phyloP scores from a whole-genome alignment of 164 flowering plant species.

The Chimonanthus praecox region DNA sequence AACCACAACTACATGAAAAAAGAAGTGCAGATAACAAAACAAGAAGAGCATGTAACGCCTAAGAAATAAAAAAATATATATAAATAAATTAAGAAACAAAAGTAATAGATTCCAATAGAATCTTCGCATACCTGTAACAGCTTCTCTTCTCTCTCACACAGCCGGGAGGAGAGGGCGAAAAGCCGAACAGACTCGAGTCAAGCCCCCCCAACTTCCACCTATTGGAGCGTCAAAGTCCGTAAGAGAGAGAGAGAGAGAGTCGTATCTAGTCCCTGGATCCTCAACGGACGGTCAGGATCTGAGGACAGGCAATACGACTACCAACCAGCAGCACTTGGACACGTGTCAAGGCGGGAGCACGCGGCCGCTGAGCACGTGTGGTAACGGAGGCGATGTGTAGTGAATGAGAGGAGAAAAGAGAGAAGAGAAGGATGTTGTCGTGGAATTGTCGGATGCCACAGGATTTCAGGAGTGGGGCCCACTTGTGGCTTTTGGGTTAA shows the following conservation, averaged over 20 bases:
- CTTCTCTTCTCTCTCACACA: background rate
- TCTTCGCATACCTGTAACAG: background rate
- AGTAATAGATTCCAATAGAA: background rate
- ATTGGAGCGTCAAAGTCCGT: background rate
- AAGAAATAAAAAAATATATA: too few relatives aligned
- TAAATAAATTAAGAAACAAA: too few relatives aligned
- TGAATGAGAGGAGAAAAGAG: background rate
- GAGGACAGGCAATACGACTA: background rate
- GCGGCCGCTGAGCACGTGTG: background rate
- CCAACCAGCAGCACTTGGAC: background rate
- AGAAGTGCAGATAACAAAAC: too few relatives aligned
- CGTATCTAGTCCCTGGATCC: background rate
- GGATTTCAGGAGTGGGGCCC: background rate
- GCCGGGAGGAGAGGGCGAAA: background rate
- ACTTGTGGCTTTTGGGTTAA: too few relatives aligned
- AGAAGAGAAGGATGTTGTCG: background rate
- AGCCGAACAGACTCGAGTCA: too few relatives aligned
- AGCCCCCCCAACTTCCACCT: too few relatives aligned
- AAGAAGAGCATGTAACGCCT: background rate
- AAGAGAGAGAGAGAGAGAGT: background rate
- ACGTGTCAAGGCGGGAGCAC: background rate
- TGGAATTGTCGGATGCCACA: background rate
- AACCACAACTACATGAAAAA: background rate
- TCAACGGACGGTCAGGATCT: background rate
- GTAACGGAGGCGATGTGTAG: background rate